These are phyloP conservation scores for Thalia dealbata DNA, from an alignment of 176 grass and related monocot genomes.

Conservation along the genomic window DNA sequence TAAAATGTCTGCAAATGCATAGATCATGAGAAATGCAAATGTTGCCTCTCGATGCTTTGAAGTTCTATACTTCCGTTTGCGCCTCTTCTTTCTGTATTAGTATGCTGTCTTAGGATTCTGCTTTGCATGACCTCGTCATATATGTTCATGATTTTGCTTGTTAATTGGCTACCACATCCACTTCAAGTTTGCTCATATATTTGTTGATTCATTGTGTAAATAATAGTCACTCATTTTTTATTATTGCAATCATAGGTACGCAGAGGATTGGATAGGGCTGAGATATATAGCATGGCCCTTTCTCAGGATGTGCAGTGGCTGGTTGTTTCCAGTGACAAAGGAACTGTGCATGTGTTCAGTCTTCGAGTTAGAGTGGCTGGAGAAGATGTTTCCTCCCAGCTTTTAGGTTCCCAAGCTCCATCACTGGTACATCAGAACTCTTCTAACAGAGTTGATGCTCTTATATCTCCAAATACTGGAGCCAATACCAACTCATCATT, in stretches of 20 bases:
- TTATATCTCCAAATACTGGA: conserved; percentile 60
- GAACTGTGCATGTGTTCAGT: conserved; percentile 80
- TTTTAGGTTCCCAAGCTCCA: conserved; percentile 38
- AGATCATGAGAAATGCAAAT: not conserved
- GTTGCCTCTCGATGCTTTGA: not conserved
- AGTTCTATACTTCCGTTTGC: not conserved
- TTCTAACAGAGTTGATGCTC: conserved; percentile 51
- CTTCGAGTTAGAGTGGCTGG: conserved; percentile 73
- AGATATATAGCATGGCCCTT: conserved; percentile 77
- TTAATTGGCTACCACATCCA: not conserved
- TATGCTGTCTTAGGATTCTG: not conserved
- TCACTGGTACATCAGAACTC: conserved; percentile 59
- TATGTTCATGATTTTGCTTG: not conserved
- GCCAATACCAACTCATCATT: conserved; percentile 73
- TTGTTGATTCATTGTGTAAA: conserved; percentile 5
- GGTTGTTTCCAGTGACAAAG: conserved; percentile 83
- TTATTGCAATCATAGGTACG: conserved; percentile 43
- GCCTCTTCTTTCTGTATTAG: not conserved
- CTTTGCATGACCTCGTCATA: not conserved
- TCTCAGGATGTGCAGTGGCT: conserved; percentile 84
- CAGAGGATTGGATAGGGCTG: conserved; percentile 76
- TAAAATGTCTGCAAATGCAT: not conserved
- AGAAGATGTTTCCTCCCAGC: conserved; percentile 46
- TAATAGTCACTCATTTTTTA: conserved; percentile 22
- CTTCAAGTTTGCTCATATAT: conserved; percentile 12